Base-by-base conservation (phyloP, 345 rosid genomes). In the Nasturtium officinale region DNA sequence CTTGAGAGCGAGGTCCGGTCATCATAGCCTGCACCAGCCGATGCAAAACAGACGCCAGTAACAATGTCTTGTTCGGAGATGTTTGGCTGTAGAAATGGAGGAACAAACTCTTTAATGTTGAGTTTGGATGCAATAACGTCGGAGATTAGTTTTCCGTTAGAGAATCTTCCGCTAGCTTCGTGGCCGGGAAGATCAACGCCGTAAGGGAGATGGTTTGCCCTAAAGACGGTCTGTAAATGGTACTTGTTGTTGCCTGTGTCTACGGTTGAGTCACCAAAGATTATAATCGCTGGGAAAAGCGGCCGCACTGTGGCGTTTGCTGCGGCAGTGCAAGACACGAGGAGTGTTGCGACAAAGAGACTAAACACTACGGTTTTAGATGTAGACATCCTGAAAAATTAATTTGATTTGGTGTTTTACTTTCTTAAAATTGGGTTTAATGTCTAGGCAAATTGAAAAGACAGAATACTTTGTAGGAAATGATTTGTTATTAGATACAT, bases 41-140 rank as follows among this genome's bases (percentile, higher is more conserved):
- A 71, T 58, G 80, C 80, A 9, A 77, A 77, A 65, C 73, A 56
- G 1, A 77, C 77, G 6, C 80, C 77, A 25, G 73, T 77, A 1
- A 65, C 4, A 11, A 77, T 50, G 1, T 77, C 80, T 65, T 69
- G 64, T 40, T 57, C 52, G 2, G 61, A 12, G 18, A 69, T 9
- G 18, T 69, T 69, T 13, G 73, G 52, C 23, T 54, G 62, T 55
- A 69, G 17, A 20, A 38, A 69, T 0, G 73, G 61, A 53, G 73
- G 73, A 38, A 69, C 61, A 18, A 38, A 57, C 20, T 55, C 23
- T 57, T 69, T 69, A 42, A 69, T 69, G 25, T 57, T 45, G 26
- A 69, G 23, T 38, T 64, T 64, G 17, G 69, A 28, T 9, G 52
- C 25, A 5, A 55, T 17, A 32, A 70, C 9, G 21, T 70, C 66